phyloP scores from a whole-genome alignment of 2,329 filamentous ascomycete genomes.

The Pseudogymnoascus destructans region DNA sequence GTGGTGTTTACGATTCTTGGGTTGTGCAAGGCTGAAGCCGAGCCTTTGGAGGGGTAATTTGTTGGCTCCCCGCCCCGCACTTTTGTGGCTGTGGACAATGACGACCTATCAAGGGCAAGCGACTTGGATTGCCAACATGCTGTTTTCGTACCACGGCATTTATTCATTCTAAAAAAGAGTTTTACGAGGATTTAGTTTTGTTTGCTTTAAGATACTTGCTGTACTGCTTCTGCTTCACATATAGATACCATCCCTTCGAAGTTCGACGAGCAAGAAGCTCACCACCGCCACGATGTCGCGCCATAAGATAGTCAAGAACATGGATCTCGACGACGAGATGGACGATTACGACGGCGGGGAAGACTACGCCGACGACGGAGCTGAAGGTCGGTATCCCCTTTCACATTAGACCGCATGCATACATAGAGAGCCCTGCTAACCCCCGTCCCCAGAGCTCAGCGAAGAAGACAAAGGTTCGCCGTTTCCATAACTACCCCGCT shows the following conservation, averaged over 20 bases:
- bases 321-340: constrained; percentile 34
- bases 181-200: constrained; percentile 1
- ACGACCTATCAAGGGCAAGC: constrained; percentile 8
- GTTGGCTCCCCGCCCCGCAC: constrained; percentile 1
- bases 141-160: constrained; percentile 3
- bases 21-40: not conserved
- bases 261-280: not conserved
- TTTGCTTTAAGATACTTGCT: not conserved
- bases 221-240: not conserved
- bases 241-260: not conserved
- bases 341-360: constrained; percentile 38
- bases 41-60: constrained; percentile 9
- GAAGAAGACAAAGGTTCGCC: constrained; percentile 26
- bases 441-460: constrained; percentile 19
- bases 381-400: constrained; percentile 20
- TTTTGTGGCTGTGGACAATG: constrained; percentile 7
- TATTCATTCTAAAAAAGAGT: not conserved
- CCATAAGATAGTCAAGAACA: constrained; percentile 28
- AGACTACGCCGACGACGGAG: constrained; percentile 31
- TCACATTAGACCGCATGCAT: constrained; percentile 7
- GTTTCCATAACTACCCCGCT: not conserved
- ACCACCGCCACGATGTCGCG: constrained; percentile 27
- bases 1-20: not conserved
- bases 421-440: constrained; percentile 11
- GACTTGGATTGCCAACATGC: not conserved